phyloP scores from a whole-genome alignment of 1,284 basidiomycete species.

The Xerocomus nothofagi region DNA sequence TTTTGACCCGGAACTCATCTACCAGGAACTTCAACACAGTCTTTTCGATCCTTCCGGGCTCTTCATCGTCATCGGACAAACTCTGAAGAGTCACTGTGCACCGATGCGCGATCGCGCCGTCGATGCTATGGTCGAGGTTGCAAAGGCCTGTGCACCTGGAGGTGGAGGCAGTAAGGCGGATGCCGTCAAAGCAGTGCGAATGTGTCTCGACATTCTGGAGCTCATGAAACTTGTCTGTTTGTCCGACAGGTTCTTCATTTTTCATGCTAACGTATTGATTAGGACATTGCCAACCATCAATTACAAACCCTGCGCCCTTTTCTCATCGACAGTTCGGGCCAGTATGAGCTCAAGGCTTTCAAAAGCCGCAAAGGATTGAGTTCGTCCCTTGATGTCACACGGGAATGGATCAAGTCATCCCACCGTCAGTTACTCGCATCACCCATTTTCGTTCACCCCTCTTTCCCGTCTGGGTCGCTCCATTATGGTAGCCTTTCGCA shows the following conservation, averaged over 20 bases:
- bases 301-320: slow-evolving; percentile 85
- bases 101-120: slow-evolving; percentile 88
- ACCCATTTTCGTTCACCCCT: slow-evolving; percentile 43
- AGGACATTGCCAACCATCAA: slow-evolving; percentile 97
- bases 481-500: slow-evolving; percentile 44
- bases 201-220: slow-evolving; percentile 91
- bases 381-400: slow-evolving; percentile 55
- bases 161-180: slow-evolving; percentile 56
- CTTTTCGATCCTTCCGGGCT: slow-evolving; percentile 83
- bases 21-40: slow-evolving; percentile 76
- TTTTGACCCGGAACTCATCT: slow-evolving; percentile 73
- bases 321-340: slow-evolving; percentile 77
- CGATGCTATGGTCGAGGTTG: slow-evolving; percentile 78
- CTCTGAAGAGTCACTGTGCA: slow-evolving; percentile 89
- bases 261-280: slow-evolving; percentile 20
- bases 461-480: slow-evolving; percentile 41
- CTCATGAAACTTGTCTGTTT: slow-evolving; percentile 88
- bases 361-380: slow-evolving; percentile 53
- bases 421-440: slow-evolving; percentile 39
- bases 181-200: slow-evolving; percentile 74
- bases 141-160: slow-evolving; percentile 55
- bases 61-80: slow-evolving; percentile 76
- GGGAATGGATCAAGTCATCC: slow-evolving; percentile 59
- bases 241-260: slow-evolving; percentile 15
- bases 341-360: slow-evolving; percentile 82